Evolutionary conservation across 768 basidiomycete species (phyloP).

Genomic region (Psilocybe cubensis): DNA sequence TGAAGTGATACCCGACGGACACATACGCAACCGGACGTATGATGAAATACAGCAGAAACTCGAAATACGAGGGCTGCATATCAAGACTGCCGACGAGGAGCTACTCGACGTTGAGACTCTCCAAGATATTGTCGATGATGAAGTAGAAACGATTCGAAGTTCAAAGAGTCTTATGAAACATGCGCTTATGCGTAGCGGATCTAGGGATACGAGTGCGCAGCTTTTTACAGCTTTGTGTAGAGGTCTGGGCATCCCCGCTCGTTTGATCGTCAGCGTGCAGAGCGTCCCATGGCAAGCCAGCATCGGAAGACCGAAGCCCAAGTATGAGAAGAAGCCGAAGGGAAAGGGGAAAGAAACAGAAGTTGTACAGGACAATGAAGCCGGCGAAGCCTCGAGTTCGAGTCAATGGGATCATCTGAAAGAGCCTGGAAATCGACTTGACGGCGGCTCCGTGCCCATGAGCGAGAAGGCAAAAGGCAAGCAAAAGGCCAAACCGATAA

Average conservation of each 20-base stretch:
- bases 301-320: conserved; percentile 37
- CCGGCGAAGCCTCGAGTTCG: conserved; percentile 32
- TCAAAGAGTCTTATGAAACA: conserved; percentile 94
- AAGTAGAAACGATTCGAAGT: conserved; percentile 71
- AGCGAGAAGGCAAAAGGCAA: conserved; percentile 61
- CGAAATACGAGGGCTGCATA: conserved; percentile 31
- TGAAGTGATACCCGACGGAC: conserved; percentile 60
- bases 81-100: conserved; percentile 24
- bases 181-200: conserved; percentile 77
- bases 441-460: conserved; percentile 38
- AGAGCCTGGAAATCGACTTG: conserved; percentile 41
- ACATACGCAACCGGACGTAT: conserved; percentile 77
- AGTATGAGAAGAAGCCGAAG: conserved; percentile 35
- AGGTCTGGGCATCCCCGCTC: conserved; percentile 81
- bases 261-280: conserved; percentile 90
- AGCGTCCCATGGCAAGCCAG: conserved; percentile 87
- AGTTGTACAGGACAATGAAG: conserved; percentile 29
- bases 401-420: conserved; percentile 27
- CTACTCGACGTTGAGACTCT: conserved; percentile 45
- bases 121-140: conserved; percentile 51
- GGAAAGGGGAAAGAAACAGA: conserved; percentile 35
- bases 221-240: conserved; percentile 91
- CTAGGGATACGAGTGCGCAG: conserved; percentile 85
- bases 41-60: conserved; percentile 65
- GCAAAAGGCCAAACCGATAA: conserved; percentile 54